A percentile compares a stretch with the other conserved stretches of the same genome.
phyloP scores from a whole-genome alignment of 345 rosid species.

The Boechera stricta region DNA sequence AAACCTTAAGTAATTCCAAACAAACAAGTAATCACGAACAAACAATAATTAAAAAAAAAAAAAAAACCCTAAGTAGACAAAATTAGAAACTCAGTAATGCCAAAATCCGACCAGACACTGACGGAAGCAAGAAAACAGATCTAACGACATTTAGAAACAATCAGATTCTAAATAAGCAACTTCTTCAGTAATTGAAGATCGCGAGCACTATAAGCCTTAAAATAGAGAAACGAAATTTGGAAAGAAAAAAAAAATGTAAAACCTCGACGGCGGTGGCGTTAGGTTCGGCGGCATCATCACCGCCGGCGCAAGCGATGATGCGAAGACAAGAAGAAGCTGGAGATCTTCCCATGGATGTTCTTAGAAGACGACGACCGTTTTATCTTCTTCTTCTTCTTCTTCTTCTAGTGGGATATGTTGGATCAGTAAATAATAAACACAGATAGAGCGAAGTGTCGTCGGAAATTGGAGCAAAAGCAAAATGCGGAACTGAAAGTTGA shows the following conservation, averaged over 20 bases:
- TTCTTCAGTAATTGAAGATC: neutral
- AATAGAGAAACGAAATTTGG: too few species aligned
- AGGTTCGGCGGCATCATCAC: conserved; percentile 57
- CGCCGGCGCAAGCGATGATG: conserved; percentile 71
- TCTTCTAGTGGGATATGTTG: neutral
- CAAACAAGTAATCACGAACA: neutral
- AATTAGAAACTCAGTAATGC: conserved; percentile 5
- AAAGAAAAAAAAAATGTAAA: neutral
- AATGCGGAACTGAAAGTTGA: conserved; percentile 37
- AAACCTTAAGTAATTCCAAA: neutral
- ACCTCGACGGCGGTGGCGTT: conserved; percentile 53
- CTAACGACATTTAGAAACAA: neutral
- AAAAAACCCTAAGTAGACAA: conserved; percentile 18
- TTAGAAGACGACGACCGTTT: conserved; percentile 29
- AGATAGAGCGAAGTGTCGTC: conserved; percentile 22
- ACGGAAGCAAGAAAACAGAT: conserved; percentile 7
- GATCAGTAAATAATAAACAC: conserved; percentile 22
- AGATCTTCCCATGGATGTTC: conserved; percentile 65
- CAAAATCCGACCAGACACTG: conserved; percentile 34
- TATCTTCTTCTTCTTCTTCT: conserved; percentile 32
- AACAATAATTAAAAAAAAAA: neutral
- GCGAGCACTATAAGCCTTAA: too few species aligned
- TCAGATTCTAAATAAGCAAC: conserved; percentile 38
- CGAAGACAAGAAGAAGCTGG: conserved; percentile 71
- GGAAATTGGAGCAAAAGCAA: conserved; percentile 41